Evolutionary conservation across 2,329 filamentous ascomycete genomes (phyloP).

Genomic region (Xylaria arbuscula): DNA sequence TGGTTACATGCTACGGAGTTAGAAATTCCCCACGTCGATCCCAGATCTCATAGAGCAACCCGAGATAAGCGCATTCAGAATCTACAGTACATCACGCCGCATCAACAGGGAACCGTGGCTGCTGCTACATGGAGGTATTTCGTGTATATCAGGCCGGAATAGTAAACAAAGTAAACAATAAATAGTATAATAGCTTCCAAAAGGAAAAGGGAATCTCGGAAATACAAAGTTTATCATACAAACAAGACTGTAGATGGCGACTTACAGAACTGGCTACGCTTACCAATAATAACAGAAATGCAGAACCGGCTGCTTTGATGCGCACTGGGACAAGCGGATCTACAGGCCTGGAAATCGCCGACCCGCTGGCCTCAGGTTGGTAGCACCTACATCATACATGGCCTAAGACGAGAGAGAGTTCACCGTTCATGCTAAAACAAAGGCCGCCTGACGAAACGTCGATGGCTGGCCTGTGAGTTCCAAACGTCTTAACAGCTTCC

Average conservation of each 20-base stretch:
- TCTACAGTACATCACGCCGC: neutral
- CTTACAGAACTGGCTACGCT: neutral
- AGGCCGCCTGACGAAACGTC: constrained; percentile 17
- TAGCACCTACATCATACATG: neutral
- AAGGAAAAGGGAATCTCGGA: too few relatives aligned
- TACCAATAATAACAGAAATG: neutral
- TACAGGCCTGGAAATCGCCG: constrained; percentile 26
- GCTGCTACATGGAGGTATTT: neutral
- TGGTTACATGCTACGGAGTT: constrained; percentile 18
- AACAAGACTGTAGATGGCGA: too few relatives aligned
- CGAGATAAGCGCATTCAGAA: neutral
- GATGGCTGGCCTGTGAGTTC: neutral
- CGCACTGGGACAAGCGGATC: neutral
- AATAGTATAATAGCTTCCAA: neutral
- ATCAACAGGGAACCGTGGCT: neutral
- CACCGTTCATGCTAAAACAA: constrained; percentile 22
- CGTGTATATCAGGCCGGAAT: neutral
- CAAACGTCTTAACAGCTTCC: neutral
- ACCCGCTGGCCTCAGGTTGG: neutral
- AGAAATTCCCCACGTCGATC: constrained; percentile 32
- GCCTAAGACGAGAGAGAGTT: neutral
- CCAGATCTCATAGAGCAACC: constrained; percentile 15
- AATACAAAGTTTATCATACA: neutral
- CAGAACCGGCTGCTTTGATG: constrained; percentile 1
- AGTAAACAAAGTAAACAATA: neutral